Base-by-base conservation (phyloP, 495 filamentous ascomycete species). In the Penicillium pancosmium region DNA sequence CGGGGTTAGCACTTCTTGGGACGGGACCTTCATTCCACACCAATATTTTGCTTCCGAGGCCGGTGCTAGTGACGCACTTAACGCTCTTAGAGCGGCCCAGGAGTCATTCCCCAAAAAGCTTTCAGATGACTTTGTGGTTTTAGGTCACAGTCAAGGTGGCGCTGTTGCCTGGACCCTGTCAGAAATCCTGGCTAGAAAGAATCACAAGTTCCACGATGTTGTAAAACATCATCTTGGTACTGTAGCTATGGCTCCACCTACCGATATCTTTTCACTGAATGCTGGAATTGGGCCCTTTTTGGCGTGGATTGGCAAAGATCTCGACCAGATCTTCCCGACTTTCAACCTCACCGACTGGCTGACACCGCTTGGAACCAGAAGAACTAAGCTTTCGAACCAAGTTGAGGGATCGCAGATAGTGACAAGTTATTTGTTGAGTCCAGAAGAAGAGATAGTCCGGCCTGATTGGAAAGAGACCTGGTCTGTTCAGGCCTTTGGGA, bases 131-230 rank as follows among this genome's bases (percentile, higher is more conserved):
- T 84, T 78, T 50, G 77, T 82, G 5, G 63, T 66, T 0, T 66
- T 81, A 48, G 81, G 81, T 5, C 80, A 82, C 53, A 78, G 72
- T 36, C 76, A 84, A 62, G 80, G 80, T 5, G 81, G 78, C n/a
- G 69, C 71, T 4, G 73, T 71, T 4, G 76, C 75, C 5, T 82
- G 79, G 80, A 67, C 63, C 1, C 57, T 73, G 12, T 78, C 80
- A 5, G 73, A 81, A 61, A 58, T 59, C 27, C 58, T 65, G 1
- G 58, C 18, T 44, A 55, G 50, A 34, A 52, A 54, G 8, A 47
- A 65, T n/a, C 62, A 64, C 6, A 65, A 73, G 43, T 73, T 67
- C 23, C 52, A 54, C 3, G 54, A 65, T 23, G 64, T 76, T 12
- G 59, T 65, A 6, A 25, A 61, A 7, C 75, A 76, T 34, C 82